Percentiles rank a stretch among this genome's conserved stretches.
Evolutionary conservation across 2,329 filamentous ascomycete species (phyloP).

Genomic region (Cladobotryum mycophilum): DNA sequence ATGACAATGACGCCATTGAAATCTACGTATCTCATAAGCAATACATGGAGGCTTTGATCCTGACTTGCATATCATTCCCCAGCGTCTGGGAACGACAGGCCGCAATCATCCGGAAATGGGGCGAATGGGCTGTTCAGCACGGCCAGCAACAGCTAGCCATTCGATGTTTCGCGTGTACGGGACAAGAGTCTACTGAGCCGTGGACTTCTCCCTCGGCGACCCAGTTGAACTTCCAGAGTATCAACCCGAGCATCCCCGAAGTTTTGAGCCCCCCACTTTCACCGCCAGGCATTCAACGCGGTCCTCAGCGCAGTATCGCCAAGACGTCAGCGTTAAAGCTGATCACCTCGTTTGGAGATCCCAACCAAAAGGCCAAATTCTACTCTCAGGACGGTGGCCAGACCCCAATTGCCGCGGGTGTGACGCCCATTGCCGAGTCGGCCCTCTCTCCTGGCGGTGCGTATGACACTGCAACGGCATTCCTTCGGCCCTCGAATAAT

Average conservation of each 20-base stretch:
- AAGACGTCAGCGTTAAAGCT: constrained; percentile 84
- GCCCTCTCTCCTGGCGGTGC: constrained; percentile 55
- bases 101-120: constrained; percentile 88
- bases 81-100: constrained; percentile 87
- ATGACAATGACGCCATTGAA: constrained; percentile 91
- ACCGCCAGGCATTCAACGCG: constrained; percentile 57
- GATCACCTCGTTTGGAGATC: constrained; percentile 78
- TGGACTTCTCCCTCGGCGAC: constrained; percentile 80
- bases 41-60: constrained; percentile 86
- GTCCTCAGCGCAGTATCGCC: constrained; percentile 57
- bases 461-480: constrained; percentile 59
- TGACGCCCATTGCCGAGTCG: constrained; percentile 81
- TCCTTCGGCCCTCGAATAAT: constrained; percentile 59
- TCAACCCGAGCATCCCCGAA: constrained; percentile 51
- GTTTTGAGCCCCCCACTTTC: constrained; percentile 67
- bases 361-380: constrained; percentile 57
- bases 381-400: constrained; percentile 52
- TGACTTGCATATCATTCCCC: constrained; percentile 78
- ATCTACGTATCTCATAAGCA: constrained; percentile 88
- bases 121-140: constrained; percentile 81
- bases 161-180: constrained; percentile 87
- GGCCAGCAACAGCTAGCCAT: constrained; percentile 87
- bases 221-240: constrained; percentile 50
- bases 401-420: constrained; percentile 75
- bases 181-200: constrained; percentile 73